Evolutionary conservation across 495 filamentous ascomycete genomes (phyloP).

Genomic region (Sporormia fimetaria): DNA sequence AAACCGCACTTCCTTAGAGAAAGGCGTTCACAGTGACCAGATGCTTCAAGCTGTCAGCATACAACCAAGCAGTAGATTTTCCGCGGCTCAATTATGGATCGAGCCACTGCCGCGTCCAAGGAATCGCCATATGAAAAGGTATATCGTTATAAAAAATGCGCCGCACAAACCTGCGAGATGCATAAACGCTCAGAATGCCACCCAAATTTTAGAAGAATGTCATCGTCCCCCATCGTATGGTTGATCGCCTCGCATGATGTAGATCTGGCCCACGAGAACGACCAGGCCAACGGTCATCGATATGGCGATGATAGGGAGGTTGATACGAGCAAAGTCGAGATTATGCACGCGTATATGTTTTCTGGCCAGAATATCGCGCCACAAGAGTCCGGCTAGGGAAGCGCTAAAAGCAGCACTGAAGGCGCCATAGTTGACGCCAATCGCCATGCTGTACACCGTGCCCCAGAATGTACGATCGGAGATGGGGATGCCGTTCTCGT

Average conservation of each 20-base stretch:
- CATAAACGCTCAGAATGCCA: too few relatives aligned
- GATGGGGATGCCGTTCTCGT: slow-evolving; percentile 34
- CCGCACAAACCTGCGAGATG: too few relatives aligned
- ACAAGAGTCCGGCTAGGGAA: slow-evolving; percentile 53
- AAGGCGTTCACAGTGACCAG: too few relatives aligned
- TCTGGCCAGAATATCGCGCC: slow-evolving; percentile 51
- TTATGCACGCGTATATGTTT: slow-evolving; percentile 50
- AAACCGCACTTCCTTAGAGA: too few relatives aligned
- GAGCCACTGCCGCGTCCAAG: too few relatives aligned
- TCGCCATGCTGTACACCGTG: slow-evolving; percentile 54
- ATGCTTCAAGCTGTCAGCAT: too few relatives aligned
- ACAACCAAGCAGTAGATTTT: too few relatives aligned
- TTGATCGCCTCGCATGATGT: slow-evolving; percentile 35
- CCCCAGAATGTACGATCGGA: slow-evolving; percentile 52
- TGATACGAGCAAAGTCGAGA: slow-evolving; percentile 51
- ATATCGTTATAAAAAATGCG: too few relatives aligned
- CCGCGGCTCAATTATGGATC: too few relatives aligned
- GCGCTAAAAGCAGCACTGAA: slow-evolving; percentile 57
- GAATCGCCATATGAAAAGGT: too few relatives aligned
- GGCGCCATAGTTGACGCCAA: slow-evolving; percentile 58
- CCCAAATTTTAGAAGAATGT: too few relatives aligned
- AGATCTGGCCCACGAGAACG: slow-evolving; percentile 50
- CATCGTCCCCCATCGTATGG: too few relatives aligned
- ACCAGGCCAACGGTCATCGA: slow-evolving; percentile 50
- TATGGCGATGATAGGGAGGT: slow-evolving; percentile 56